phyloP scores from a whole-genome alignment of 805 yeast genomes.

The Kluyveromyces aestuarii region DNA sequence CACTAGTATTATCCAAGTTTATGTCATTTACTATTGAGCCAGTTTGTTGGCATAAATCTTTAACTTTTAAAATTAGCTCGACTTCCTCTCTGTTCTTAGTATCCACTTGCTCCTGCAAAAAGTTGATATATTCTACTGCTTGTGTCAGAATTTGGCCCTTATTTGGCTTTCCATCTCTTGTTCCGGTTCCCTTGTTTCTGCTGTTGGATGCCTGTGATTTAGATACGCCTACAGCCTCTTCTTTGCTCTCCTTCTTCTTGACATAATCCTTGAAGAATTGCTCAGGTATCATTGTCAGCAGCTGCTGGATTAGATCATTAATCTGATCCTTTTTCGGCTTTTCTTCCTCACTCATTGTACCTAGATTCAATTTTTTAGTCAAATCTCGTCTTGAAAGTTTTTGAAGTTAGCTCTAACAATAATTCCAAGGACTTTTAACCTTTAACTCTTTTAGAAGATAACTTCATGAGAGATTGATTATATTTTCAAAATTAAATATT shows the following conservation, averaged over 20 bases:
- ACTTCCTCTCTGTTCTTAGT: conserved; percentile 71
- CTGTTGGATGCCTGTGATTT: conserved; percentile 4
- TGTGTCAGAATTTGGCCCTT: conserved; percentile 74
- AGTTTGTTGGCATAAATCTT: conserved; percentile 40
- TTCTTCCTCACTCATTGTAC: conserved; percentile 22
- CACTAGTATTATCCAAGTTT: conserved; percentile 58
- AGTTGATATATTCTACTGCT: conserved; percentile 62
- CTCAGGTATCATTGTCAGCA: conserved; percentile 37
- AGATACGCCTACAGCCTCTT: background rate
- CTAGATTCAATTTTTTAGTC: no score
- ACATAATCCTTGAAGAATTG: conserved; percentile 36
- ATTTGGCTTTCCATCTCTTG: conserved; percentile 77
- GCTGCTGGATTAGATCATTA: conserved; percentile 48
- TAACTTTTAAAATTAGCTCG: conserved; percentile 53
- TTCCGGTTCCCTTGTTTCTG: conserved; percentile 44
- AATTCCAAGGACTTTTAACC: no score
- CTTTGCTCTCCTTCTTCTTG: conserved; percentile 6
- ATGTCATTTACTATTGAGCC: conserved; percentile 34
- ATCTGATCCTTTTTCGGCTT: conserved; percentile 47
- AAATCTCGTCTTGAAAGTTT: no score
- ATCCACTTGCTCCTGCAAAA: conserved; percentile 64
- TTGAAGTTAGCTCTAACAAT: no score
- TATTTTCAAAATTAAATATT: no score
- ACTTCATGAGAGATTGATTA: no score
- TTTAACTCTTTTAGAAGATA: no score